phyloP scores from a whole-genome alignment of 78 protist genomes.

The Polysphondylium violaceum region DNA sequence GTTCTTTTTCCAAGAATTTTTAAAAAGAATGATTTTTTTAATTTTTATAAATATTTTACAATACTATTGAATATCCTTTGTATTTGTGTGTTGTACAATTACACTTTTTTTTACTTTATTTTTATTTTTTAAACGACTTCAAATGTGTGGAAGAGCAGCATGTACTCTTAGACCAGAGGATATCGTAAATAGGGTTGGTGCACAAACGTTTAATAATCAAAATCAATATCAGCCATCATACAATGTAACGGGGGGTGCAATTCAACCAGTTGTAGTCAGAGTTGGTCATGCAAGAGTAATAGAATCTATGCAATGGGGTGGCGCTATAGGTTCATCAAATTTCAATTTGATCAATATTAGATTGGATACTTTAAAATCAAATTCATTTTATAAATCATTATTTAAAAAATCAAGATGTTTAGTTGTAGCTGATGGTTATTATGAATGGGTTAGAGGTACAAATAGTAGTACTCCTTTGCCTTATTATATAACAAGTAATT shows the following conservation, averaged over 20 bases:
- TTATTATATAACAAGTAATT: constrained; percentile 26
- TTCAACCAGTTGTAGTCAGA: not conserved
- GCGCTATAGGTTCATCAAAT: not conserved
- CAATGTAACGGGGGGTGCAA: constrained; percentile 10
- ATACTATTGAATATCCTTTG: too few species aligned
- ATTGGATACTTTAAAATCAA: not conserved
- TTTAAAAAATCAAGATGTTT: constrained; percentile 9
- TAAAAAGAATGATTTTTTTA: too few species aligned
- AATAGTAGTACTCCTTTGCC: constrained; percentile 6
- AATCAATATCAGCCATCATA: not conserved
- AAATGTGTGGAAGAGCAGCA: constrained; percentile 48
- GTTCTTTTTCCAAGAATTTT: too few species aligned
- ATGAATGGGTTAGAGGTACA: constrained; percentile 11
- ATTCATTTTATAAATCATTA: not conserved
- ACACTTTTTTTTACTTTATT: too few species aligned
- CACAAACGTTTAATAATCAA: not conserved
- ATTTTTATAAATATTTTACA: too few species aligned
- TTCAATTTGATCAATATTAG: constrained; percentile 6
- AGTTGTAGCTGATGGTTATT: constrained; percentile 24
- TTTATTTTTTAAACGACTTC: too few species aligned
- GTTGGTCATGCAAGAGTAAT: not conserved
- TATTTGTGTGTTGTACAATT: too few species aligned
- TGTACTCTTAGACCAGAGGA: constrained; percentile 17
- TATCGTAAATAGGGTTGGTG: not conserved
- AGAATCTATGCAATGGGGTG: constrained; percentile 18